Evolutionary conservation across 495 filamentous ascomycete species (phyloP).

Genomic region (Talaromyces proteolyticus): DNA sequence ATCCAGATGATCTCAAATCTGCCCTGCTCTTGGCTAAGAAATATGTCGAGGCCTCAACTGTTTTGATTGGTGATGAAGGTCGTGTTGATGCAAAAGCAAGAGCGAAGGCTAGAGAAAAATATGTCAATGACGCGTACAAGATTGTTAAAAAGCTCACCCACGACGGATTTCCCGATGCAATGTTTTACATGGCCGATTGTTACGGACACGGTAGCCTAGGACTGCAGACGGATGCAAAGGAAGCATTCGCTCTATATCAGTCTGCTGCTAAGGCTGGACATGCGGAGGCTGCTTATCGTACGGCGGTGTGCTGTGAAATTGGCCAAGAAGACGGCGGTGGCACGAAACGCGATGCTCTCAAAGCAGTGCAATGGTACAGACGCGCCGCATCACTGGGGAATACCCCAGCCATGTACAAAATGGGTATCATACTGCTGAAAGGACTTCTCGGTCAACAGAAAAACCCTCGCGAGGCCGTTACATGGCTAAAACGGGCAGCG

Average conservation of each 20-base stretch:
- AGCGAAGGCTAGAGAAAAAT: conserved; percentile 75
- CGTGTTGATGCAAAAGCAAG: conserved; percentile 71
- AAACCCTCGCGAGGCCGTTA: conserved; percentile 78
- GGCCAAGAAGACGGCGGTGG: conserved; percentile 92
- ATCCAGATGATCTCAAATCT: conserved; percentile 63
- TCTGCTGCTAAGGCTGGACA: conserved; percentile 87
- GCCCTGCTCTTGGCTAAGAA: conserved; percentile 77
- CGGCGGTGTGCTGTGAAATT: conserved; percentile 95
- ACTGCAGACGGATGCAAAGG: conserved; percentile 72
- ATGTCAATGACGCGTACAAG: conserved; percentile 79
- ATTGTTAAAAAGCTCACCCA: conserved; percentile 79
- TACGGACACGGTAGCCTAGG: conserved; percentile 70
- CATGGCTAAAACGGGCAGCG: conserved; percentile 88
- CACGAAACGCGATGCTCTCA: conserved; percentile 81
- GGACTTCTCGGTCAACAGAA: conserved; percentile 86
- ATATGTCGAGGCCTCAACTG: conserved; percentile 74
- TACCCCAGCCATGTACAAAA: conserved; percentile 93
- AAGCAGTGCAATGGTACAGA: conserved; percentile 97
- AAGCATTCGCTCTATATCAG: conserved; percentile 90
- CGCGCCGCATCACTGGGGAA: conserved; percentile 86
- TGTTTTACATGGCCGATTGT: conserved; percentile 91
- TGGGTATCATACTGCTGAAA: conserved; percentile 92
- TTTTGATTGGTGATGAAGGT: conserved; percentile 60
- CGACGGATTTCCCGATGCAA: conserved; percentile 68
- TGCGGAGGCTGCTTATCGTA: conserved; percentile 81